Evolutionary conservation across 1,139 yeast species (phyloP), one percentile per base, ranked within the genome.

Genomic region (Lodderomyces margitis): DNA sequence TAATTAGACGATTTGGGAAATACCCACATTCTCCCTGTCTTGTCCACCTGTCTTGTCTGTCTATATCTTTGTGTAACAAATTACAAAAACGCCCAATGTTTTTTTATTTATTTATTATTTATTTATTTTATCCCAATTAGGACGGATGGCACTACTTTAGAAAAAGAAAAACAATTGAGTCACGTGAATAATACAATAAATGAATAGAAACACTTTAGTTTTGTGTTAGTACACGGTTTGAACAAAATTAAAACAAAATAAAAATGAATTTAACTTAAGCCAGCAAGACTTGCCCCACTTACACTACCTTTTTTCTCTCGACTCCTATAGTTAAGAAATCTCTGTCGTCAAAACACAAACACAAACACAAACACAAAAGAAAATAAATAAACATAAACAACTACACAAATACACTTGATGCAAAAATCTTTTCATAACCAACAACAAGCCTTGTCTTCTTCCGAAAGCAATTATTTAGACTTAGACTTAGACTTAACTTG

Each of bases 121-220:
- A 24, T 34, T 28, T 34, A 7, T 25, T 14, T 20, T 32, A 11
- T 32, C 24, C 34, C 34, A 32, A 32, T 32, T 32, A 19, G 21
- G 31, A 15, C 15, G 21, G 21, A 21, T 24, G 7, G 21, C 32
- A 28, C 32, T 17, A 25, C 30, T n/a, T n/a, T n/a, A n/a, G n/a
- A n/a, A n/a, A n/a, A n/a, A n/a, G n/a, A n/a, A n/a, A n/a, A n/a
- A n/a, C n/a, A n/a, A 25, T 12, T 25, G 9, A 5, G 19, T 28
- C 32, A 28, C 32, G 32, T 28, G 32, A 7, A 28, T 15, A 27
- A 27, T 12, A 12, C 15, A n/a, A 27, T 14, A 27, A 16, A n/a
- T n/a, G n/a, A n/a, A n/a, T n/a, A n/a, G n/a, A n/a, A n/a, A n/a
- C n/a, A n/a, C n/a, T n/a, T n/a, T n/a, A n/a, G n/a, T 12, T 27